Base-by-base conservation (phyloP, 2,329 filamentous ascomycete genomes). In the Aureobasidium lini region DNA sequence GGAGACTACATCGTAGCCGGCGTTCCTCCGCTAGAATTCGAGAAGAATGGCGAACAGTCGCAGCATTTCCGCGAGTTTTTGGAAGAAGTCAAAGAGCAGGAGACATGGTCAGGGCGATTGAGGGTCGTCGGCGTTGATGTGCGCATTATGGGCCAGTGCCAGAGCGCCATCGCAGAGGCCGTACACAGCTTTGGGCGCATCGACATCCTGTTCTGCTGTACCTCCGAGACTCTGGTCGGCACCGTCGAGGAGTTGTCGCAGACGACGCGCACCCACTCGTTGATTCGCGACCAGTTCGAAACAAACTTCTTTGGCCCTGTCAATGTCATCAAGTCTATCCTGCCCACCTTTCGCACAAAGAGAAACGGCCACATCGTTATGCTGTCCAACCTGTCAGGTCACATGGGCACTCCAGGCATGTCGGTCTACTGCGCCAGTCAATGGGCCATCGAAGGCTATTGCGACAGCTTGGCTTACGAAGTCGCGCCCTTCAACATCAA, bases 401-500 rank as follows among this genome's bases (percentile, higher is more conserved):
- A 96, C 73, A 87, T 97, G 61, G 93, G 92, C 37, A 96, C 92
- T 0, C 94, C 94, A 0, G 91, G 92, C 2, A 83, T 97, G 76
- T 84, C 90, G 59, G 89, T 95, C 78, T 94, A 95, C 72, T 94
- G 91, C 64, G 90, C 93, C 16, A 89, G 91, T 13, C 92, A 91
- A 39, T 96, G 93, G 91, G 94, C 91, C 1, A 82, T 96, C 37
- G 94, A 97, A 75, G 94, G 93, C 16, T 96, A 94, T 72, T 96
- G 92, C 75, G 93, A 97, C 75, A 84, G 90, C 61, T 81, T 99
- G 28, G 92, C 93, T 1, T 99, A 96, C 74, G 94, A 99, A 74
- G 88, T 99, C 64, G 74, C 93, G 0, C 94, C 94, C 0, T 97
- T 97, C 78, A 96, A 96, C 75, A 85, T 97, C 76, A 95, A 93